Evolutionary conservation across 495 filamentous ascomycete species (phyloP).

Genomic region (Xylaria palmicola): DNA sequence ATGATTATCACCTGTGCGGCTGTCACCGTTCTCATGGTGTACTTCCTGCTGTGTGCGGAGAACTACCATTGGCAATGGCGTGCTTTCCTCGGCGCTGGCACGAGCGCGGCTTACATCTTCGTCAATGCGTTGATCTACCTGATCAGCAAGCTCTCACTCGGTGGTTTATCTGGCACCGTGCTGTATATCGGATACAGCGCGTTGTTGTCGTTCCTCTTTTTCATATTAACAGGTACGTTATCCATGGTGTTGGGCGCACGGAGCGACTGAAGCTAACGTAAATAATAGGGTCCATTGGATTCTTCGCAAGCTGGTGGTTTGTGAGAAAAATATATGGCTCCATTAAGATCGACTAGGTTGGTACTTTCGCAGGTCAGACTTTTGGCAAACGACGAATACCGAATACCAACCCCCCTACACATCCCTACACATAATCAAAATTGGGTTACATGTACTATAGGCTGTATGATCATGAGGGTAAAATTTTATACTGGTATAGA

Average conservation of each 20-base stretch:
- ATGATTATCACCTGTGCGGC: constrained; percentile 96
- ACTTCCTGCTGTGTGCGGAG: constrained; percentile 91
- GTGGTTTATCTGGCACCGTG: constrained; percentile 79
- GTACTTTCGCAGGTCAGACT: neutral
- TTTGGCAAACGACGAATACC: neutral
- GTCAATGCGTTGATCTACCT: constrained; percentile 85
- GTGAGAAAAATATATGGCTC: constrained; percentile 89
- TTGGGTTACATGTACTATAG: constrained; percentile 22
- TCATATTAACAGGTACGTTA: constrained; percentile 84
- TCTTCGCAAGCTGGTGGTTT: constrained; percentile 92
- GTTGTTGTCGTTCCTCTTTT: constrained; percentile 85
- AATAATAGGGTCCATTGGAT: constrained; percentile 80
- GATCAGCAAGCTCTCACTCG: constrained; percentile 78
- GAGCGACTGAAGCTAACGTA: constrained; percentile 12
- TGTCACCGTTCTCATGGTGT: constrained; percentile 87
- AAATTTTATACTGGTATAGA: constrained; percentile 6
- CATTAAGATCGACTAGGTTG: constrained; percentile 93
- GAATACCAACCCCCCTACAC: neutral
- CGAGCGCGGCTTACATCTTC: constrained; percentile 87
- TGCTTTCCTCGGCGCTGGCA: constrained; percentile 82
- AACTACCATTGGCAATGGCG: constrained; percentile 99
- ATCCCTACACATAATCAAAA: neutral
- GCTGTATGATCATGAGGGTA: constrained; percentile 15
- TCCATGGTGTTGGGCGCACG: neutral
- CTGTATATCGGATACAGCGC: constrained; percentile 92